These are phyloP conservation scores for Colletotrichum chrysophilum DNA, from an alignment of 2,329 filamentous ascomycete genomes.

Conservation along the genomic window DNA sequence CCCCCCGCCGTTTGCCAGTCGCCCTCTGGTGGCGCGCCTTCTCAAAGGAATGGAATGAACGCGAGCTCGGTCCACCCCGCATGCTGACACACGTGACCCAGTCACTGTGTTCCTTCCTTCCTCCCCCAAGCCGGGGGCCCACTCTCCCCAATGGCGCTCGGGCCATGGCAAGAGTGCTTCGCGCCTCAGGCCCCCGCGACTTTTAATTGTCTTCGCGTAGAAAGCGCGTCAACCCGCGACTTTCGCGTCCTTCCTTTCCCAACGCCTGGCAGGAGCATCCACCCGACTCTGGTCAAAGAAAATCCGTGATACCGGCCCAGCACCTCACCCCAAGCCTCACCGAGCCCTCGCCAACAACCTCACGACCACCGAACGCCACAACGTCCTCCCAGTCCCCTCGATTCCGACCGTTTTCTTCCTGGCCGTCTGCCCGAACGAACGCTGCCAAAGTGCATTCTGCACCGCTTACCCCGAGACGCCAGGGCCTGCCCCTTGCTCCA, in stretches of 20 bases:
- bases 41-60: not conserved
- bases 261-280: conserved; percentile 7
- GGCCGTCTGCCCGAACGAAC: not conserved
- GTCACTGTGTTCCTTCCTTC: not conserved
- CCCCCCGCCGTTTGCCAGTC: not conserved
- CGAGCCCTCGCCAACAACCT: not conserved
- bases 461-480: not conserved
- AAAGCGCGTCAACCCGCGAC: conserved; percentile 13
- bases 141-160: not conserved
- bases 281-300: conserved; percentile 16
- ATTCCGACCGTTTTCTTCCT: not conserved
- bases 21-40: not conserved
- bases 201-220: conserved; percentile 22
- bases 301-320: conserved; percentile 9
- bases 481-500: conserved; percentile 19
- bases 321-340: conserved; percentile 6
- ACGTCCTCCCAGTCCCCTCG: not conserved
- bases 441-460: not conserved
- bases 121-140: not conserved
- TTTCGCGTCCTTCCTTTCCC: conserved; percentile 15
- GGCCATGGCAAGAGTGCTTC: not conserved
- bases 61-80: not conserved
- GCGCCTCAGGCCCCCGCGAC: not conserved
- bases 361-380: not conserved
- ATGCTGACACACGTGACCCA: not conserved